A percentile compares a stretch with the other conserved stretches of the same genome.
phyloP scores from a whole-genome alignment of 129 eudicot genomes.

The Flaveria trinervia region DNA sequence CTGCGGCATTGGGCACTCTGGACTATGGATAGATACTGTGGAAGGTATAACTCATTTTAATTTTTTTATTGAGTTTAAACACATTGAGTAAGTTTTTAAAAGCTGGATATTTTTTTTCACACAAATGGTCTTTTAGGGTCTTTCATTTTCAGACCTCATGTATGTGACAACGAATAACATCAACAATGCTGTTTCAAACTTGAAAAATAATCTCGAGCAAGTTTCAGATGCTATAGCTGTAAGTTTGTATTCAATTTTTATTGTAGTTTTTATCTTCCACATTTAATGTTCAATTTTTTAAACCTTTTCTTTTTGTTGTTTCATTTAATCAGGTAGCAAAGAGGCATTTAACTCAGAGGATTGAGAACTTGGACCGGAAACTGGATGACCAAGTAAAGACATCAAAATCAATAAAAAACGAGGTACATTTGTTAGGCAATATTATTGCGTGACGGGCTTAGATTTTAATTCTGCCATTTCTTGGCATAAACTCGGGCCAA shows the following conservation, averaged over 20 bases:
- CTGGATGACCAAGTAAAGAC: constrained; percentile 68
- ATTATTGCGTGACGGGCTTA: background rate
- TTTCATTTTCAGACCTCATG: constrained; percentile 81
- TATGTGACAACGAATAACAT: constrained; percentile 69
- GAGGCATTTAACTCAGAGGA: constrained; percentile 77
- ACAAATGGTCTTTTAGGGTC: constrained; percentile 50
- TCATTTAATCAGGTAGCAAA: constrained; percentile 57
- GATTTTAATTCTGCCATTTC: background rate
- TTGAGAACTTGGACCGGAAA: constrained; percentile 73
- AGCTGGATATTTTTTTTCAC: background rate
- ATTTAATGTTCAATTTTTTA: background rate
- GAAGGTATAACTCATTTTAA: constrained; percentile 52
- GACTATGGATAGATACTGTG: constrained; percentile 94
- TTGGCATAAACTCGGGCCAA: background rate
- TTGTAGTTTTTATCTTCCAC: background rate
- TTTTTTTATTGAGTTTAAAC: background rate
- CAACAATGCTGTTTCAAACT: constrained; percentile 65
- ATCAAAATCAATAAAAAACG: constrained; percentile 51
- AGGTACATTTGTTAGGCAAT: constrained; percentile 41
- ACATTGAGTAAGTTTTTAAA: background rate
- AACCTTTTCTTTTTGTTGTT: background rate
- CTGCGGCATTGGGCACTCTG: constrained; percentile 71
- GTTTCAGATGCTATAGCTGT: constrained; percentile 71
- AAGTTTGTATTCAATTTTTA: constrained; percentile 29
- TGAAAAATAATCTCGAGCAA: constrained; percentile 66